Conservation (phyloP, 768 basidiomycete species). For the Mycena galopus region DNA sequence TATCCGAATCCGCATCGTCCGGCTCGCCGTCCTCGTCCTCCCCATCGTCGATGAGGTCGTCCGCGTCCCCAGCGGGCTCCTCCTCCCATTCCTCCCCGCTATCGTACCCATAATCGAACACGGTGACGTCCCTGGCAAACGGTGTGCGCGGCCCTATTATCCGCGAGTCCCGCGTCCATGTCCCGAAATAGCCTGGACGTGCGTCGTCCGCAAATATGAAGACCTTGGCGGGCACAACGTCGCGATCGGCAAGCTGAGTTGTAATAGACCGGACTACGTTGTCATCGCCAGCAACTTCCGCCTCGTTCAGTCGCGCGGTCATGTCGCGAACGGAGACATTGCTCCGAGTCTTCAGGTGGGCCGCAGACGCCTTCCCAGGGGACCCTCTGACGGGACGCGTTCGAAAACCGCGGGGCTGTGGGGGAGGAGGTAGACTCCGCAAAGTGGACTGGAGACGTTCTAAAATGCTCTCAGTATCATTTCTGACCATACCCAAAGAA, state of each 20-base stretch:
- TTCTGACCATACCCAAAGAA: neutral
- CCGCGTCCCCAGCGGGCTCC: constrained; percentile 84
- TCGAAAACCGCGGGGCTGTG: neutral
- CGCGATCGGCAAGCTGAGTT: constrained; percentile 70
- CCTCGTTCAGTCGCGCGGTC: constrained; percentile 77
- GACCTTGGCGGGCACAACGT: constrained; percentile 78
- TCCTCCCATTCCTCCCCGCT: constrained; percentile 98
- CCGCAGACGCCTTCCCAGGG: constrained; percentile 25
- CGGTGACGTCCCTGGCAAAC: constrained; percentile 80
- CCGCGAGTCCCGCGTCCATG: constrained; percentile 88
- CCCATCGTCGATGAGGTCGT: constrained; percentile 79
- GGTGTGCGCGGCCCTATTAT: constrained; percentile 88
- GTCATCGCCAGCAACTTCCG: constrained; percentile 81
- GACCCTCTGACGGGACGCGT: neutral
- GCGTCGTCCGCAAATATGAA: constrained; percentile 87
- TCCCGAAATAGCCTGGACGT: constrained; percentile 94
- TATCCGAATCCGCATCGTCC: constrained; percentile 78
- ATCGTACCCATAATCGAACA: constrained; percentile 92
- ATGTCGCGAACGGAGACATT: constrained; percentile 59
- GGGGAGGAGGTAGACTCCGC: constrained; percentile 48
- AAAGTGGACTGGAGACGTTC: constrained; percentile 57
- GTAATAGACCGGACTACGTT: constrained; percentile 75
- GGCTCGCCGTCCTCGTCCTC: constrained; percentile 71
- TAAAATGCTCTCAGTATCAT: constrained; percentile 37
- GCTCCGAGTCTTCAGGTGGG: constrained; percentile 53